A percentile compares a stretch with the other conserved stretches of the same genome.
These are phyloP conservation scores for Pichia manshurica DNA, from an alignment of 805 yeast genomes.

Conservation along the genomic window DNA sequence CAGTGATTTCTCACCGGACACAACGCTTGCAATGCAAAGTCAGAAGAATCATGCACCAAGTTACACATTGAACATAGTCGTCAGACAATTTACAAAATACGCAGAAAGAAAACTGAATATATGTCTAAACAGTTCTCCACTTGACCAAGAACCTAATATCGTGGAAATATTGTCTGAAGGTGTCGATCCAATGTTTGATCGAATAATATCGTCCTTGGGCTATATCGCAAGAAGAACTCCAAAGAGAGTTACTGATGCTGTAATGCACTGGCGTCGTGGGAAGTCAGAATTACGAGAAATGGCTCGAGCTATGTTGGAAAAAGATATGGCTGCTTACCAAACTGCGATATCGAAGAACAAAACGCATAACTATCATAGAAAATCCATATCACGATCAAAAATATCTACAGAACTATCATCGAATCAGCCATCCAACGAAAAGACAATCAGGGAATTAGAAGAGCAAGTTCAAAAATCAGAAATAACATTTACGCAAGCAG, in stretches of 20 bases:
- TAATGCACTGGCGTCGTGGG: slow-evolving; percentile 96
- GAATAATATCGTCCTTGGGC: slow-evolving; percentile 79
- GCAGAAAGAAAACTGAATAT: slow-evolving; percentile 82
- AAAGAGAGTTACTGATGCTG: slow-evolving; percentile 93
- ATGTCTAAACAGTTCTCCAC: slow-evolving; percentile 59
- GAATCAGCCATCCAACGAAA: slow-evolving; percentile 7
- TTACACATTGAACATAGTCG: slow-evolving; percentile 87
- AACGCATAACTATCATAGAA: slow-evolving; percentile 20
- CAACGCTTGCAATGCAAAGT: slow-evolving; percentile 25
- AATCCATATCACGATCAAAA: slow-evolving; percentile 21
- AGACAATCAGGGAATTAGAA: slow-evolving; percentile 19
- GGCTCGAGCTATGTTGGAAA: slow-evolving; percentile 50
- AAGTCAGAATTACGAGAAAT: slow-evolving; percentile 79
- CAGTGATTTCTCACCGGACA: background rate
- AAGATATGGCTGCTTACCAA: slow-evolving; percentile 26
- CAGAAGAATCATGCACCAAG: slow-evolving; percentile 63
- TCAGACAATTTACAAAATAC: slow-evolving; percentile 90
- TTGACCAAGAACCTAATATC: slow-evolving; percentile 71
- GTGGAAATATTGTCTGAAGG: slow-evolving; percentile 79
- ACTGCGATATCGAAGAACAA: slow-evolving; percentile 10
- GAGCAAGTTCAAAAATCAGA: slow-evolving; percentile 38
- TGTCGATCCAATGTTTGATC: slow-evolving; percentile 78
- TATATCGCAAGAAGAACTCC: slow-evolving; percentile 87
- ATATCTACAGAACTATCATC: background rate
- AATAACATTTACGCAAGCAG: slow-evolving; percentile 74